Percentiles rank a stretch among this genome's conserved stretches.
Conservation (phyloP, 2,329 filamentous ascomycete species). For the Xylaria digitata region DNA sequence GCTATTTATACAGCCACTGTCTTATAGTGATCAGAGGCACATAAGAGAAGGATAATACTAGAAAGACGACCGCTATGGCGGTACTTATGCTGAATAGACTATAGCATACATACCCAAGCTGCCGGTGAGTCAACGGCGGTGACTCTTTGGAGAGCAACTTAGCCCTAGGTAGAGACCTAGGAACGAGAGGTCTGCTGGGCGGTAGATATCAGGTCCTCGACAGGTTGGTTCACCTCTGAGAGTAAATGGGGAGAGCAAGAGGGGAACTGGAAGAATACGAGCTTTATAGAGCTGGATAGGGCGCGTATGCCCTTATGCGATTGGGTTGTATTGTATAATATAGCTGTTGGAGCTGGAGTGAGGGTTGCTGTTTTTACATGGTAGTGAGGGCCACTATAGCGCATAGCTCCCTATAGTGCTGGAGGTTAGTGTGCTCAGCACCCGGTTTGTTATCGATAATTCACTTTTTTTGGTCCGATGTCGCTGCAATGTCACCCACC, state of each 20-base stretch:
- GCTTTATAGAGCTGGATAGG: constrained; percentile 2
- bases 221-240: background rate
- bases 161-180: constrained; percentile 18
- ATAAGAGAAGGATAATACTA: background rate
- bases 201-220: constrained; percentile 1
- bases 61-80: background rate
- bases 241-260: background rate
- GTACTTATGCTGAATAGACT: background rate
- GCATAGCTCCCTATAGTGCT: background rate
- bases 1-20: constrained; percentile 3
- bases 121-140: constrained; percentile 24
- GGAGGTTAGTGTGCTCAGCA: background rate
- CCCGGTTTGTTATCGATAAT: constrained; percentile 41
- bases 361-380: constrained; percentile 5
- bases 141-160: constrained; percentile 13
- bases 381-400: no score
- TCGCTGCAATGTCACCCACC: constrained; percentile 30
- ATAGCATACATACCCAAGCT: constrained; percentile 19
- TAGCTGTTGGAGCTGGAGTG: background rate
- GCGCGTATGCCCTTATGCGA: constrained; percentile 10
- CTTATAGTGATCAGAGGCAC: background rate
- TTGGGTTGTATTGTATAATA: background rate
- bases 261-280: constrained; percentile 3
- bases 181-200: background rate
- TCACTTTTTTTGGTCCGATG: constrained; percentile 37